Conservation (phyloP, 805 yeast species). For the Lachancea sp. region DNA sequence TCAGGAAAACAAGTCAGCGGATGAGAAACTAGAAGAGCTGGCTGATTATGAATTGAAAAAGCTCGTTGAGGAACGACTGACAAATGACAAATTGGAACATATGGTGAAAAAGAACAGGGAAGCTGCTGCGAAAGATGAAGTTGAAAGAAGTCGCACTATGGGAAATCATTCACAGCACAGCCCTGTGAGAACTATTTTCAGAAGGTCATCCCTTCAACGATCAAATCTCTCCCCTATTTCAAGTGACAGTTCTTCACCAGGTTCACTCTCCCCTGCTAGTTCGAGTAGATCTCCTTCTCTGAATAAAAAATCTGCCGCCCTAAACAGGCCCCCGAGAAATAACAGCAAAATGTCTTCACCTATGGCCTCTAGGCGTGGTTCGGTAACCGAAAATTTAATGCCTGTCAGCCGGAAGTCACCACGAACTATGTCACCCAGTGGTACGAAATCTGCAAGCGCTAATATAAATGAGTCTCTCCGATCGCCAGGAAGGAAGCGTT, state of each 20-base stretch:
- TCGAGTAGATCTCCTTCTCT: constrained; percentile 22
- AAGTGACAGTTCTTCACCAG: constrained; percentile 14
- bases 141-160: neutral
- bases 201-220: constrained; percentile 11
- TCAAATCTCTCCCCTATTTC: constrained; percentile 13
- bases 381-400: constrained; percentile 11
- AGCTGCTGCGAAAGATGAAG: constrained; percentile 2
- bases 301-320: constrained; percentile 13
- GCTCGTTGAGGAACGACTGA: constrained; percentile 25
- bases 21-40: constrained; percentile 11
- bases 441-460: neutral
- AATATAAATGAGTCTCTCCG: neutral
- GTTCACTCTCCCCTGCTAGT: constrained; percentile 16
- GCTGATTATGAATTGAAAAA: constrained; percentile 16
- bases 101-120: constrained; percentile 13
- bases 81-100: constrained; percentile 23
- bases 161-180: neutral
- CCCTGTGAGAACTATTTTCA: constrained; percentile 6
- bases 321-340: constrained; percentile 12
- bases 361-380: constrained; percentile 17
- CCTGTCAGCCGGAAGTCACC: no score
- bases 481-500: constrained; percentile 17
- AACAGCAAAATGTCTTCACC: constrained; percentile 14
- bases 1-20: constrained; percentile 14
- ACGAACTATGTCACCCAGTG: constrained; percentile 4